Percentiles rank a stretch among this genome's conserved stretches.
These are phyloP conservation scores for Nicotiana knightiana DNA, from an alignment of 257 asterid genomes.

Conservation along the genomic window DNA sequence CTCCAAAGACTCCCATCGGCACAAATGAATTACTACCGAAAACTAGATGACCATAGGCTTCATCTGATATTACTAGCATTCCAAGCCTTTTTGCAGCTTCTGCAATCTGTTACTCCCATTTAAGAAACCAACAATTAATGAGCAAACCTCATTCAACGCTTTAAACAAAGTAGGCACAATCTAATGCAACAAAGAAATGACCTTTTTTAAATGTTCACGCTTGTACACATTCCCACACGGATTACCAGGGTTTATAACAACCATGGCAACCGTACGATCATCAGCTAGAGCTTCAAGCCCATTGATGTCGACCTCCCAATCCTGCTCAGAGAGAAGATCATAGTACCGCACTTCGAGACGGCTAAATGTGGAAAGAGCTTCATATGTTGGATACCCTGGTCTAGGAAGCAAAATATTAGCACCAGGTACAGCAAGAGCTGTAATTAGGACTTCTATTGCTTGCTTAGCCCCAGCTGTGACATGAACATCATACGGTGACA, in stretches of 20 bases:
- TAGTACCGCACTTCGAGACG: slow-evolving; percentile 53
- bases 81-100: slow-evolving; percentile 57
- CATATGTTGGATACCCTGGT: slow-evolving; percentile 62
- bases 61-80: slow-evolving; percentile 57
- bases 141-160: background rate
- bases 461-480: slow-evolving; percentile 63
- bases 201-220: slow-evolving; percentile 53
- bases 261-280: slow-evolving; percentile 63
- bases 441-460: slow-evolving; percentile 48
- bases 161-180: background rate
- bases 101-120: slow-evolving; percentile 37
- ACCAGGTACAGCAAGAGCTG: slow-evolving; percentile 54
- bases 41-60: slow-evolving; percentile 55
- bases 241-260: slow-evolving; percentile 65
- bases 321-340: slow-evolving; percentile 48
- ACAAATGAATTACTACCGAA: slow-evolving; percentile 42
- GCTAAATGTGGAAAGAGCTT: slow-evolving; percentile 49
- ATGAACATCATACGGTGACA: slow-evolving; percentile 42
- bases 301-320: slow-evolving; percentile 67
- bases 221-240: slow-evolving; percentile 70
- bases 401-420: slow-evolving; percentile 60
- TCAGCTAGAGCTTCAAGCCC: slow-evolving; percentile 55
- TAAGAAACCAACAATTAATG: background rate
- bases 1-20: slow-evolving; percentile 51
- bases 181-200: background rate